Percentiles rank a stretch among this genome's conserved stretches.
phyloP scores from a whole-genome alignment of 345 rosid genomes.

The Clausena lansium region DNA sequence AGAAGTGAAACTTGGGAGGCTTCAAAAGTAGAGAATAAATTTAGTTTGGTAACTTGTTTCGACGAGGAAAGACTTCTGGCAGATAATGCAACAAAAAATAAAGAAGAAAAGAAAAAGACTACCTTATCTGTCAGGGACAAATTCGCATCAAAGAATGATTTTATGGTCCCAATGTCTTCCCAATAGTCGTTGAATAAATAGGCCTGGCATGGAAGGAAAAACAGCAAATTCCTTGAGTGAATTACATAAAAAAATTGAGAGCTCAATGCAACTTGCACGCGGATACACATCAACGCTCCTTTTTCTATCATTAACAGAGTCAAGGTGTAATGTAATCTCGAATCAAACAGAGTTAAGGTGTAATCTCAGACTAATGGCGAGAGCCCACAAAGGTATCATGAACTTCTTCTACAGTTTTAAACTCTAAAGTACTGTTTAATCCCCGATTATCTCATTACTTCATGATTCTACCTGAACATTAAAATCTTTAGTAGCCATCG shows the following conservation, averaged over 20 bases:
- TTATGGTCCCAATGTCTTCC: conserved; percentile 89
- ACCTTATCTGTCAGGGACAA: conserved; percentile 82
- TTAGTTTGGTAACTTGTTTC: conserved; percentile 39
- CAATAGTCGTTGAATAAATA: conserved; percentile 84
- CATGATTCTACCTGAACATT: conserved; percentile 56
- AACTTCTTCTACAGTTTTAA: background rate
- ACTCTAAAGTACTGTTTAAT: background rate
- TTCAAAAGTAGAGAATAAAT: conserved; percentile 15
- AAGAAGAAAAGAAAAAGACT: conserved; percentile 9
- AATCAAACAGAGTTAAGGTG: background rate
- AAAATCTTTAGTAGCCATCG: conserved; percentile 55
- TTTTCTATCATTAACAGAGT: background rate
- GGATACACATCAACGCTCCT: background rate
- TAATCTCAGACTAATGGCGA: background rate
- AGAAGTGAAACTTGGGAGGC: conserved; percentile 77
- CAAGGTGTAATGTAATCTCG: no score
- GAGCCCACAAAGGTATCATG: background rate
- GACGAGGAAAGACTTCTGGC: background rate
- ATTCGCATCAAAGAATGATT: conserved; percentile 80
- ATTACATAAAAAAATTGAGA: background rate
- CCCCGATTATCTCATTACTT: background rate
- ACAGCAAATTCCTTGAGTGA: background rate
- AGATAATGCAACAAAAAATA: background rate
- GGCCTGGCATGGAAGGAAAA: conserved; percentile 59
- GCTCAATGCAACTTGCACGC: background rate